Conservation (phyloP, 148 eudicot species). For the Heliamphora exappendiculata region DNA sequence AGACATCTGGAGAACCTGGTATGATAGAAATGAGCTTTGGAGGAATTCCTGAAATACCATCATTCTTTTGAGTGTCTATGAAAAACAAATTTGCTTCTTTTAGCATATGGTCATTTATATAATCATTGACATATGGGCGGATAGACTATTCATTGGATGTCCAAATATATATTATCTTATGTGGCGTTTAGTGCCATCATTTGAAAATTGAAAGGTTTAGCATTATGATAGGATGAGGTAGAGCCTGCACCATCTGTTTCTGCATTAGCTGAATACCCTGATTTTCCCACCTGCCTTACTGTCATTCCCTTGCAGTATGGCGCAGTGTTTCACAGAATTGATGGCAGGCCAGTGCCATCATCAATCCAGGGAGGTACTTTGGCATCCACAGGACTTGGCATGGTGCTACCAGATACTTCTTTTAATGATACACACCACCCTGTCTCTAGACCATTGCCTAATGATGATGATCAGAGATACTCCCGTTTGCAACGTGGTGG, state of each 20-base stretch:
- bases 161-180: neutral
- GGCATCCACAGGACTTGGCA: conserved; percentile 12
- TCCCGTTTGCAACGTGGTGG: conserved; percentile 19
- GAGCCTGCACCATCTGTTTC: neutral
- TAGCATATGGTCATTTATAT: neutral
- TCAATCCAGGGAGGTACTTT: conserved; percentile 16
- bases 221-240: neutral
- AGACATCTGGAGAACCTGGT: neutral
- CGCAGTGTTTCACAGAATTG: conserved; percentile 15
- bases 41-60: neutral
- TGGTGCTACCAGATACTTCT: conserved; percentile 11
- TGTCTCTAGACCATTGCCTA: conserved; percentile 17
- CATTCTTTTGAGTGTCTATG: neutral
- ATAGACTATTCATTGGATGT: neutral
- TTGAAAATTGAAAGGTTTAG: neutral
- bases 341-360: conserved; percentile 14
- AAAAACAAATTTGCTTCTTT: neutral
- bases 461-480: conserved; percentile 17
- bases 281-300: neutral
- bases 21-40: neutral
- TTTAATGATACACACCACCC: conserved; percentile 7
- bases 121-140: neutral
- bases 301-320: conserved; percentile 10
- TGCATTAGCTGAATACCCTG: neutral
- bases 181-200: neutral